These are phyloP conservation scores for Amauroascus niger DNA, from an alignment of 2,329 filamentous ascomycete species.

Conservation along the genomic window DNA sequence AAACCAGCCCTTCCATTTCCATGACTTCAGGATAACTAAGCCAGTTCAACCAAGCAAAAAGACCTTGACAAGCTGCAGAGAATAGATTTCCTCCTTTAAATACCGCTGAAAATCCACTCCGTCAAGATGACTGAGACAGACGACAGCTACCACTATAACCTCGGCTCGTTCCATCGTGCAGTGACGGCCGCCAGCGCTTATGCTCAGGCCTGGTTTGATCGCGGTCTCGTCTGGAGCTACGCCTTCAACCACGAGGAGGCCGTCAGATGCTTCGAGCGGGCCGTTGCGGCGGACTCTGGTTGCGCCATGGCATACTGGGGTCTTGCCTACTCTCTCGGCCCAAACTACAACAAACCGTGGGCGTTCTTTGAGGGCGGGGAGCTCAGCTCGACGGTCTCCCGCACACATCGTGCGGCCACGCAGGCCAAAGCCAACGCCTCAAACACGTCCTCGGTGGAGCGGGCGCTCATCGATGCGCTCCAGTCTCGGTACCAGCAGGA, in stretches of 20 bases:
- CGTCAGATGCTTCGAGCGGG: slow-evolving; percentile 39
- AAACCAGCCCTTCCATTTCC: no score
- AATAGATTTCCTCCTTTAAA: no score
- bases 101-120: no score
- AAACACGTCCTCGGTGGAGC: slow-evolving; percentile 45
- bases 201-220: slow-evolving; percentile 59
- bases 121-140: no score
- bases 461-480: slow-evolving; percentile 55
- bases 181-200: slow-evolving; percentile 45
- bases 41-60: no score
- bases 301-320: slow-evolving; percentile 42
- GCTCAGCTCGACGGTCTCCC: slow-evolving; percentile 41
- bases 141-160: slow-evolving; percentile 45
- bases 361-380: slow-evolving; percentile 55
- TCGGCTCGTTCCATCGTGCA: slow-evolving; percentile 49
- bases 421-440: slow-evolving; percentile 36
- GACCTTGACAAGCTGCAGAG: no score
- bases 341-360: slow-evolving; percentile 70
- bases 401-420: slow-evolving; percentile 39
- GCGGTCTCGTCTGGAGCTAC: slow-evolving; percentile 64
- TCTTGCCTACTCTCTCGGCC: slow-evolving; percentile 54
- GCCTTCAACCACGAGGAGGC: slow-evolving; percentile 69
- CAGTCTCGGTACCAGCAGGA: slow-evolving; percentile 51
- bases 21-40: no score
- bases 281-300: slow-evolving; percentile 30